phyloP scores from a whole-genome alignment of 805 yeast species.

The Saccharomycopsis microspora region DNA sequence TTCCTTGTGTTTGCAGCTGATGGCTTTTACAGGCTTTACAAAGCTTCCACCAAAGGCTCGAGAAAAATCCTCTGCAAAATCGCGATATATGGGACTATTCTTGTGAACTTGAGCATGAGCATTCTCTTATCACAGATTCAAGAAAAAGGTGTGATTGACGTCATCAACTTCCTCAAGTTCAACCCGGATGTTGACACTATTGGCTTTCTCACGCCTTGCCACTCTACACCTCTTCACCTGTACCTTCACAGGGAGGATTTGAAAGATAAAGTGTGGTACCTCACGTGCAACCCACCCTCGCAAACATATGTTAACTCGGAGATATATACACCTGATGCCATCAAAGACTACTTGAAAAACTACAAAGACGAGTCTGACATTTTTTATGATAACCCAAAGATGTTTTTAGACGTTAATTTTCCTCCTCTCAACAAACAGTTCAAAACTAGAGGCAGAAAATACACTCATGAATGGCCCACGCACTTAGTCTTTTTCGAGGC shows the following conservation, averaged over 20 bases:
- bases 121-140: slow-evolving; percentile 52
- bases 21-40: slow-evolving; percentile 20
- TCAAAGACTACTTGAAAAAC: slow-evolving; percentile 19
- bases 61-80: slow-evolving; percentile 13
- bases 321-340: slow-evolving; percentile 10
- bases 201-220: slow-evolving; percentile 92
- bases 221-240: slow-evolving; percentile 93
- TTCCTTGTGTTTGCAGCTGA: slow-evolving; percentile 41
- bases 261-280: slow-evolving; percentile 50
- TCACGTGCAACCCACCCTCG: slow-evolving; percentile 89
- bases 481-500: slow-evolving; percentile 65
- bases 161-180: slow-evolving; percentile 40
- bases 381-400: slow-evolving; percentile 56
- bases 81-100: slow-evolving; percentile 18
- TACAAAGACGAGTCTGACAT: slow-evolving; percentile 85
- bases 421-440: slow-evolving; percentile 27
- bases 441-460: slow-evolving; percentile 20
- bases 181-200: slow-evolving; percentile 34
- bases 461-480: slow-evolving; percentile 52
- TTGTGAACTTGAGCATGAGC: slow-evolving; percentile 32
- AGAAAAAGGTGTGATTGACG: slow-evolving; percentile 77
- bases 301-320: neutral
- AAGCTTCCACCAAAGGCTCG: neutral
- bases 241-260: slow-evolving; percentile 52
- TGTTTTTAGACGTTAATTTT: slow-evolving; percentile 44